Evolutionary conservation across 176 grass and related monocot genomes (phyloP).

Genomic region (Zea luxurians): DNA sequence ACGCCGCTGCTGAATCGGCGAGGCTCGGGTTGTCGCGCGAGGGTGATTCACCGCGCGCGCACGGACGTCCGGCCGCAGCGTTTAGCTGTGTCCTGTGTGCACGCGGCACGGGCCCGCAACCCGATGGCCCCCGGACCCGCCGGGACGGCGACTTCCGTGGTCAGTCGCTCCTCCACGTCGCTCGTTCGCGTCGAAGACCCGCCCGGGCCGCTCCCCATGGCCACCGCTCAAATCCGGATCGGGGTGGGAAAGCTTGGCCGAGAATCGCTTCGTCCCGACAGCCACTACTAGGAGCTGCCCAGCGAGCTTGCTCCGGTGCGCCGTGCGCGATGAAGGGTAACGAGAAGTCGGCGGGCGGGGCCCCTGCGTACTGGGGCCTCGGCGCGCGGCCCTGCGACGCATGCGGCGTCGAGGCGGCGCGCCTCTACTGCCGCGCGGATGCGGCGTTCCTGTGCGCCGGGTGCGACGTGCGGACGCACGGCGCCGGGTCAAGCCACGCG

Average conservation of each 20-base stretch:
- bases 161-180: slow-evolving; percentile 40
- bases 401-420: slow-evolving; percentile 53
- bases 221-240: slow-evolving; percentile 32
- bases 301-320: background rate
- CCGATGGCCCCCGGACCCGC: slow-evolving; percentile 9
- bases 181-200: slow-evolving; percentile 10
- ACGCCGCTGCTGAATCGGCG: background rate
- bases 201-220: background rate
- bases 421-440: slow-evolving; percentile 58
- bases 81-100: slow-evolving; percentile 12
- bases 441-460: slow-evolving; percentile 64
- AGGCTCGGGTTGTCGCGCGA: background rate
- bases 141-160: slow-evolving; percentile 49
- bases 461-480: slow-evolving; percentile 67
- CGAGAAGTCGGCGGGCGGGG: slow-evolving; percentile 20
- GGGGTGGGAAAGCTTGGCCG: slow-evolving; percentile 36
- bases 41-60: background rate
- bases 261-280: slow-evolving; percentile 19
- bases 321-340: slow-evolving; percentile 26
- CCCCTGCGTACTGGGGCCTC: slow-evolving; percentile 49
- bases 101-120: background rate
- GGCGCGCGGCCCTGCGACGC: slow-evolving; percentile 51
- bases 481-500: slow-evolving; percentile 47
- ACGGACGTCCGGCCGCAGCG: background rate
- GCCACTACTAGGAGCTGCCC: background rate